These are phyloP conservation scores for Melaleuca quinquenervia DNA, from an alignment of 345 rosid genomes.

Conservation along the genomic window DNA sequence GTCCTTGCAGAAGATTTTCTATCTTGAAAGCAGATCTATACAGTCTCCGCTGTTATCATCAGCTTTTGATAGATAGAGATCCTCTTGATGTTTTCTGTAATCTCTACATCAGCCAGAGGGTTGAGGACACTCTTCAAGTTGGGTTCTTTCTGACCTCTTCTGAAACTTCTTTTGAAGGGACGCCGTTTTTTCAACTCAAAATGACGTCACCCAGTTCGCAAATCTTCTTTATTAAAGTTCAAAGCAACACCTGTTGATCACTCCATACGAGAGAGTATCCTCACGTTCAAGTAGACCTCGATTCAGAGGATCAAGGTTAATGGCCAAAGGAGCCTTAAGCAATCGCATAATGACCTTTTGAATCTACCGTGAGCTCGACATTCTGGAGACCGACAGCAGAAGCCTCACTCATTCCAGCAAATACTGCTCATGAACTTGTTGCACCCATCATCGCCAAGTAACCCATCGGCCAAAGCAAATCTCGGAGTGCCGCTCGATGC, in stretches of 20 bases:
- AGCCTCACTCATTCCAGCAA: background rate
- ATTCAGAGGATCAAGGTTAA: background rate
- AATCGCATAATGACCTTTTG: no score
- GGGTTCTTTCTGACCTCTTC: background rate
- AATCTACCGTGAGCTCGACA: background rate
- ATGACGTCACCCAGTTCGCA: accelerated
- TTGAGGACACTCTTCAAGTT: background rate
- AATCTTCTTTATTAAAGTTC: background rate
- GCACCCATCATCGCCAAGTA: background rate
- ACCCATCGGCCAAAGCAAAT: accelerated
- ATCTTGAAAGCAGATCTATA: background rate
- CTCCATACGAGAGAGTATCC: background rate
- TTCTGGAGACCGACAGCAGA: no score
- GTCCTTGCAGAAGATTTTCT: background rate
- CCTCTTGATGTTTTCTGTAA: background rate
- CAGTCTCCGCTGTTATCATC: background rate
- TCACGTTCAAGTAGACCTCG: background rate
- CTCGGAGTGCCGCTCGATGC: accelerated
- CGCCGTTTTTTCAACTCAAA: no score
- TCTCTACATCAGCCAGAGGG: background rate
- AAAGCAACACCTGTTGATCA: no score
- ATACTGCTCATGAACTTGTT: no score
- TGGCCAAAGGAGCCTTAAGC: background rate
- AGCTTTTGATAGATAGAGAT: background rate
- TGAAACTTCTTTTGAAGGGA: background rate